Percentiles rank a stretch among this genome's conserved stretches.
These are phyloP conservation scores for Fusarium heterosporum DNA, from an alignment of 2,329 filamentous ascomycete genomes.

Conservation along the genomic window DNA sequence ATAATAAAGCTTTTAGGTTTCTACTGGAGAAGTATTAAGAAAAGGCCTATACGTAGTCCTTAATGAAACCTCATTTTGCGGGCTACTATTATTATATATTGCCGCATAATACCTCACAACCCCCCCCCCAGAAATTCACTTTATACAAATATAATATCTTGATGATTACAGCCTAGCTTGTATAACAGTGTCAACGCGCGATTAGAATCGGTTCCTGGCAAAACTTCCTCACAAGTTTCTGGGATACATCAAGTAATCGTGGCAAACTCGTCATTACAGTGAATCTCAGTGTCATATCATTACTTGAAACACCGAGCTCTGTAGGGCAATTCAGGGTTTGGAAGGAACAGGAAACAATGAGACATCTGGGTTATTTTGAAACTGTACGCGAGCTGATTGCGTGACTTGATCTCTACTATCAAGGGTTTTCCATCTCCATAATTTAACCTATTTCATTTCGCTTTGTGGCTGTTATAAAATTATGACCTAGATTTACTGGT, in stretches of 20 bases:
- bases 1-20: no score
- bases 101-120: no score
- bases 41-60: no score
- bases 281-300: neutral
- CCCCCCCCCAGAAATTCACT: neutral
- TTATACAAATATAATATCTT: conserved; percentile 7
- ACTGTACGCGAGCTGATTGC: conserved; percentile 39
- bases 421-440: conserved; percentile 30
- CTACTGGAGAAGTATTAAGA: no score
- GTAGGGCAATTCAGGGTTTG: neutral
- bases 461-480: conserved; percentile 13
- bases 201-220: neutral
- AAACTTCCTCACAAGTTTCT: neutral
- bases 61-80: no score
- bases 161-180: no score
- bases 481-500: conserved; percentile 45
- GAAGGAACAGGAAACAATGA: neutral
- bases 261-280: neutral
- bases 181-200: neutral
- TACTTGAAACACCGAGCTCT: neutral
- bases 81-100: no score
- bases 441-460: conserved; percentile 7
- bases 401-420: conserved; percentile 40
- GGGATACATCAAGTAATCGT: neutral
- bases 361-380: conserved; percentile 19